Evolutionary conservation across 176 grass and related monocot genomes (phyloP).

Genomic region (Cenchrus americanus): DNA sequence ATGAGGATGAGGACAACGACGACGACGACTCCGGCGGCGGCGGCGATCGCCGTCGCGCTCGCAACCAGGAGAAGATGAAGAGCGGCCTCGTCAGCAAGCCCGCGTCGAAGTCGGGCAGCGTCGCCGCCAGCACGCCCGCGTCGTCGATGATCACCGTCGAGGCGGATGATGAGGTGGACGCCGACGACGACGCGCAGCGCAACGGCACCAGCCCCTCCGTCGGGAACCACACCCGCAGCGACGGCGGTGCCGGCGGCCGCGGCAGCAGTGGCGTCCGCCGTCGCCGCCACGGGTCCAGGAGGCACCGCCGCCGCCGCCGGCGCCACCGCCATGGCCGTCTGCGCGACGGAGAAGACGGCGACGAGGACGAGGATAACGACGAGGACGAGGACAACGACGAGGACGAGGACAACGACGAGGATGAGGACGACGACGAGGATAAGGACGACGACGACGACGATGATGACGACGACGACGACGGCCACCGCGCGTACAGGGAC

Average conservation of each 20-base stretch:
- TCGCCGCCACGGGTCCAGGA: neutral
- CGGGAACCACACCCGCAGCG: conserved; percentile 1
- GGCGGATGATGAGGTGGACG: neutral
- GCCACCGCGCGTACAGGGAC: conserved; percentile 59
- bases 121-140: neutral
- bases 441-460: neutral
- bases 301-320: neutral
- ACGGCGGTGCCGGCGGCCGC: no score
- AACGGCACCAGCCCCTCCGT: conserved; percentile 1
- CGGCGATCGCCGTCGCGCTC: neutral
- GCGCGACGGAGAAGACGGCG: neutral
- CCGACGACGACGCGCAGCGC: neutral
- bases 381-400: neutral
- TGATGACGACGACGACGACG: conserved; percentile 34
- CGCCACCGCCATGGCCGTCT: conserved; percentile 10
- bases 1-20: neutral
- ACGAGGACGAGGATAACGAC: neutral
- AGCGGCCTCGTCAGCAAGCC: neutral
- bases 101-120: neutral
- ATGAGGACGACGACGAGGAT: rapidly evolving
- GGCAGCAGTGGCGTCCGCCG: neutral
- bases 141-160: conserved; percentile 30
- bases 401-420: rapidly evolving
- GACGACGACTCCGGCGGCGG: neutral
- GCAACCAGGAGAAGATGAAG: neutral